Base-by-base conservation (phyloP, 2,329 filamentous ascomycete species). In the Diaporthe citriasiana region DNA sequence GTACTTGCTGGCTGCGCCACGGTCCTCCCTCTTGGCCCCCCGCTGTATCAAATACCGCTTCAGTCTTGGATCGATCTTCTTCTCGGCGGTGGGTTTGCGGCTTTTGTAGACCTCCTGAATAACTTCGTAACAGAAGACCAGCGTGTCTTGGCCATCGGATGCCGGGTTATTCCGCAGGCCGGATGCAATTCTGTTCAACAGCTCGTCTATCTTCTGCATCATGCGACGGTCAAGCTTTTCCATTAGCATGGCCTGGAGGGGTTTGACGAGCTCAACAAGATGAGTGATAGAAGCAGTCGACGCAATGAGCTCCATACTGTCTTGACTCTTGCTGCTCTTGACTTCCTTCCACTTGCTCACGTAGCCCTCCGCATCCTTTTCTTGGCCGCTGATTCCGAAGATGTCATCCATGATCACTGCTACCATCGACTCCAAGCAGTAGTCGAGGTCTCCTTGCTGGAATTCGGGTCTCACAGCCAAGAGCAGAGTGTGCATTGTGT, bases 291-390 rank as follows among this genome's bases (percentile, higher is more conserved):
- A 96, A 1, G 94, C 92, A 63, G 92, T 95, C 79, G 93, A 94
- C 35, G 97, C 93, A 77, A 98, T 88, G 22, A 98, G 87, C 82
- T 98, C 96, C 92, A 98, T 97, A 0, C 97, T 97, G 81, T 99
- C 97, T 79, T 95, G 97, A 81, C 95, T 98, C 87, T 98, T 99
- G 87, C 94, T 98, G 83, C 94, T 97, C 86, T 98, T 98, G 73
- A 99, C 93, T 84, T 99, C 97, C 83, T 97, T 98, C 93, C 97
- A 98, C 83, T 96, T 94, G 81, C 92, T 98, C 72, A 93, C 93
- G 82, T 99, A 99, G 70, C 95, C 97, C 78, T 98, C 95, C 0
- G 96, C 96, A 79, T 99, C 97, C 83, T 99, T 99, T 81, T 99
- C 96, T 84, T 98, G 94, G 2, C 97, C 97, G 45, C 93, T 93